Evolutionary conservation across 2,329 filamentous ascomycete species (phyloP), one percentile per base, ranked within the genome.

Genomic region (Aspergillus pseudoterreus): DNA sequence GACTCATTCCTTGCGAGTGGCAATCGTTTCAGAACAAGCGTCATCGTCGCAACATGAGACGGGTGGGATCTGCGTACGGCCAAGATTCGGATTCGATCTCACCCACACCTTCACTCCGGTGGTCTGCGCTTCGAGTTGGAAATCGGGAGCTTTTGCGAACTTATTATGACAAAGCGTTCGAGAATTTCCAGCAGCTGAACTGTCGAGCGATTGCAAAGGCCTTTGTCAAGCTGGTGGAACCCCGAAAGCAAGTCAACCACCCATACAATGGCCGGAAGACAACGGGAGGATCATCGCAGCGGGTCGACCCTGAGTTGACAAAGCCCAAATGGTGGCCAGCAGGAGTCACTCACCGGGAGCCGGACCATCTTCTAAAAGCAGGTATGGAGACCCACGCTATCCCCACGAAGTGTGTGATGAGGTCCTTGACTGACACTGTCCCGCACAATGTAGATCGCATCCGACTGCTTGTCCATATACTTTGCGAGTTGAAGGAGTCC

Each of bases 231-330:
- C 53, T 68, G 19, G 70, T 74, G 22, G 71, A 75, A 52, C 74
- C 72, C 10, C 67, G 69, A 32, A 77, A 76, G 60, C 73, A 76
- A 57, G 69, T 70, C 19, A 70, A 68, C 11, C 66, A 74, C 56
- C 74, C 74, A 8, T 76, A 76, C 51, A 76, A 75, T 62, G 74
- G 74, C 11, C 63, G 70, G 12, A 61, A 57, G 41, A 56, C 50
- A 14, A 41, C 53, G 1, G 52, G 51, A 42, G 58, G 59, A 42
- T 45, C 57, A 14, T 55, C 53, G 33, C 64, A 68, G 32, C 60
- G 57, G 5, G 59, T 63, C 14, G 70, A 76, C 54, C 65, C 69
- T 4, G 67, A 73, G 51, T 59, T 64, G 47, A 76, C 72, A 10
- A 73, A 70, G 41, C 74, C 74, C 2, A 62, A 64, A 15, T 73